phyloP scores from a whole-genome alignment of 1,139 yeast species.

The Pichia sp. region DNA sequence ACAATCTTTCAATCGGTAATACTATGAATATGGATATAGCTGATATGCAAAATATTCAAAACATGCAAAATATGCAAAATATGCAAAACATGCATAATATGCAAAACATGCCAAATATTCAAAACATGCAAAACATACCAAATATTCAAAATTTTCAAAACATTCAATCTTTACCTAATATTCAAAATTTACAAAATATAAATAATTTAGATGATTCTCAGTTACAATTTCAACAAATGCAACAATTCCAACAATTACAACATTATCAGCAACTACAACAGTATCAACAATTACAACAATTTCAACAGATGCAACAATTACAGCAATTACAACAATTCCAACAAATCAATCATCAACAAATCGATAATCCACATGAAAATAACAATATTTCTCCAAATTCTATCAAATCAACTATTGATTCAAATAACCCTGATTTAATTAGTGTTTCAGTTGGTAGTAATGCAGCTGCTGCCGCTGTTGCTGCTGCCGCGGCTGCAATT shows the following conservation, averaged over 20 bases:
- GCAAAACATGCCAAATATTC: background rate
- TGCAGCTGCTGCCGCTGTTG: no score
- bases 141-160: background rate
- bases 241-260: background rate
- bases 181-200: background rate
- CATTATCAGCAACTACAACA: background rate
- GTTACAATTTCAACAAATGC: background rate
- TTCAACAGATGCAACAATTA: background rate
- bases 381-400: no score
- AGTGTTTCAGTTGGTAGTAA: no score
- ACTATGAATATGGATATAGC: background rate
- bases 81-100: background rate
- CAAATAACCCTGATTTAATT: no score
- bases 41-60: background rate
- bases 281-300: background rate
- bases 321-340: slow-evolving; percentile 15
- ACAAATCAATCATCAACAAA: background rate
- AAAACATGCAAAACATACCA: background rate
- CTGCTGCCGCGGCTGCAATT: no score
- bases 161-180: background rate
- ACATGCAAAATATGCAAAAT: background rate
- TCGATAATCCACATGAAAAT: no score
- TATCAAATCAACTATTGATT: no score
- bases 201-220: background rate
- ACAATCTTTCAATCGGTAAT: slow-evolving; percentile 1